Evolutionary conservation across 2,329 filamentous ascomycete species (phyloP), one percentile per base, ranked within the genome.

Genomic region (Cladosporium oxysporum): DNA sequence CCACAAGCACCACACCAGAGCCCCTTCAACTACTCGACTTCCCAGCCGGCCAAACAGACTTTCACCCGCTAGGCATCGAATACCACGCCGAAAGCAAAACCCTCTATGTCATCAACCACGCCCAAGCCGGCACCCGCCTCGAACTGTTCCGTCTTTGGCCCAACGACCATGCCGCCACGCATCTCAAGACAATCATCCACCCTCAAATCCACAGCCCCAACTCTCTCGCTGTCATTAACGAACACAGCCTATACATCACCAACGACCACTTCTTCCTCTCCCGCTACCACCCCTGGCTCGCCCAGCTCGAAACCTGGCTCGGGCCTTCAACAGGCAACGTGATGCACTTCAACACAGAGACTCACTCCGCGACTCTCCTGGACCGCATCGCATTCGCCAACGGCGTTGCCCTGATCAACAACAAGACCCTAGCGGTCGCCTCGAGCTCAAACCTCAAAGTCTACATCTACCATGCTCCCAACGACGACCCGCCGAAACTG

Each of bases 211-310:
- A 76, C 35, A 69, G 76, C 0, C 80, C 81, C 2, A 83, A 82
- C 68, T 74, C 76, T 3, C 73, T 82, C n/a, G 69, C 75, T 14
- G 70, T 74, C 1, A 65, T 81, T 14, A 74, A 73, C 8, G 69
- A 67, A 35, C 70, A 71, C 5, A 75, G 76, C 35, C 62, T 81
- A 1, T 74, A 77, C 60, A 70, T 81, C 16, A 81, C 79, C 18
- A 82, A 82, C 64, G 80, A 82, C 69, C 80, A 82, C 69, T 75
- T 72, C 68, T 73, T 81, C 60, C 71, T 69, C 14, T 69, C 75
- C 0, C 68, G 72, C 8, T 52, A 70, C 1, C 71, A 73, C 0
- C 70, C 68, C 0, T 7, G 76, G 1, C 67, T 80, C 0, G 73
- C 74, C 2, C 74, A 75, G 33, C 35, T 80, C 2, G 80, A 83